Percentiles rank a stretch among this genome's conserved stretches.
Evolutionary conservation across 768 basidiomycete species (phyloP).

Genomic region (Boletus coccyginus): DNA sequence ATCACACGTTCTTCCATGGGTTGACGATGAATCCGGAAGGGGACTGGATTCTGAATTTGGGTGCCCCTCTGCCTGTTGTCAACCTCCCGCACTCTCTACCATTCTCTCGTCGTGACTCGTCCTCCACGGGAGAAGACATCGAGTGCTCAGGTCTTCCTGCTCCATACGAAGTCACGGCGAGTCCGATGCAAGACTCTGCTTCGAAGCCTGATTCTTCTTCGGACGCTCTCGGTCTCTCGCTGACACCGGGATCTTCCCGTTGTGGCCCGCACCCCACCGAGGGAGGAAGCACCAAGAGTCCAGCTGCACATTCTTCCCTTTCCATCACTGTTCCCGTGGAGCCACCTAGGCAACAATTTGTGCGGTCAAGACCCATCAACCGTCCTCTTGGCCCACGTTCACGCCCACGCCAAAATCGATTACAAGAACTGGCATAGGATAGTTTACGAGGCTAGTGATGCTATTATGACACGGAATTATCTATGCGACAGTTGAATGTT

Average conservation of each 20-base stretch:
- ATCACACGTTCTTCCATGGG: slow-evolving; percentile 50
- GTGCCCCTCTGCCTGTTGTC: not conserved
- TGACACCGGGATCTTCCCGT: not conserved
- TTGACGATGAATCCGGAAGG: slow-evolving; percentile 30
- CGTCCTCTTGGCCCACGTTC: not conserved
- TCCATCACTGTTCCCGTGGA: not conserved
- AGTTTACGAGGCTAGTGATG: not conserved
- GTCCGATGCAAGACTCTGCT: too few relatives aligned
- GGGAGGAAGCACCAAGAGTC: not conserved
- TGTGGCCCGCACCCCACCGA: not conserved
- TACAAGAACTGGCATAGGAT: not conserved
- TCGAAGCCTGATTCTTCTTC: too few relatives aligned
- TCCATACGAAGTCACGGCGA: not conserved
- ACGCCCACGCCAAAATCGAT: not conserved
- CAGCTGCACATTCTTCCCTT: not conserved
- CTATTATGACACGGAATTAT: not conserved
- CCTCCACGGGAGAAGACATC: not conserved
- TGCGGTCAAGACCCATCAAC: not conserved
- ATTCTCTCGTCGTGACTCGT: not conserved
- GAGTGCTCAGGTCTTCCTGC: not conserved
- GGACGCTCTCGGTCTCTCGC: too few relatives aligned
- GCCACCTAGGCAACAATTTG: not conserved
- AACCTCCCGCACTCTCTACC: not conserved
- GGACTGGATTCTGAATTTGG: slow-evolving; percentile 30
- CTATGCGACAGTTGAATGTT: not conserved